Evolutionary conservation across 129 eudicot species (phyloP), one percentile per base, ranked within the genome.

Genomic region (Flaveria robusta): DNA sequence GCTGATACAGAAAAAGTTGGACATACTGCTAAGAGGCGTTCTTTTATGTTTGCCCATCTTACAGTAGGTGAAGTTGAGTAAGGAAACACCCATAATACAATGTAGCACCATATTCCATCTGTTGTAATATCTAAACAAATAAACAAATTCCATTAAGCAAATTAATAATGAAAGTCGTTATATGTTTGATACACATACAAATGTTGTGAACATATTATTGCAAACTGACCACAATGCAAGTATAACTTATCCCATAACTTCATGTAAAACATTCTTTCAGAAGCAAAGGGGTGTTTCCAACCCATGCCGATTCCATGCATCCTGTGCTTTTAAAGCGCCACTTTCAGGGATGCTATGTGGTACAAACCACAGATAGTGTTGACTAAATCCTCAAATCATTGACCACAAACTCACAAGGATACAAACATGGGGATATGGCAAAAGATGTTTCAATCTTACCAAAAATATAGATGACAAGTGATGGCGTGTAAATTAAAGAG

Each of bases 21-120:
- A 63, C 90, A 91, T 23, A 83, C 77, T 5, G 91, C 80, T 65
- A 88, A 70, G 54, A 89, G 91, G 22, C 93, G 96, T 52, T 89
- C 96, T 79, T 87, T 92, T 68, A 92, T 67, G 79, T 79, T 89
- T 27, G 83, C 74, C 97, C 97, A 92, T 79, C 86, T 84, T 66
- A 87, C 86, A 14, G 41, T 51, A 52, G 70, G 77, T 37, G 82
- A 82, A 27, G 81, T 83, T 45, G 88, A 56, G 68, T 84, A 92
- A 34, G 96, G 96, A 43, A 84, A 82, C 51, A 87, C 96, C 97
- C 96, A 89, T 42, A 92, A 71, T 46, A 92, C 89, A 74, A 89
- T 56, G 83, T 84, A 92, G 82, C 97, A 92, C 97, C 97, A 92
- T 77, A 78, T 83, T 39, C 97, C 97, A 83, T 92, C 97, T 1